These are phyloP conservation scores for Alisma plantagoaquatica DNA, from an alignment of 106 monocot species.

Conservation along the genomic window DNA sequence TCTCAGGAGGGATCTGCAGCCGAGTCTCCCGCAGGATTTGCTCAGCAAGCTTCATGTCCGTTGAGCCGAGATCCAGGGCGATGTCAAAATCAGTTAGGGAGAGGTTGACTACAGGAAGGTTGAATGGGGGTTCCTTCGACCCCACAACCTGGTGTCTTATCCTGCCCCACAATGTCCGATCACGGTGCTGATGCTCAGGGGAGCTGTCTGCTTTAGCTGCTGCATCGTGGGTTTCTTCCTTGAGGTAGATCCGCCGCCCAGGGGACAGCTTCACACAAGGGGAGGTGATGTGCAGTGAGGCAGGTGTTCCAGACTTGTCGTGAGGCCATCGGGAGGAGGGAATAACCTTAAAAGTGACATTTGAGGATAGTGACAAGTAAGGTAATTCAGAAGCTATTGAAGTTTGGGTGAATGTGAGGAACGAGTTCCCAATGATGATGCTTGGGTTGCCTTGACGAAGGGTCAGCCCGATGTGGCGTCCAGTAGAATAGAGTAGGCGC, in stretches of 20 bases:
- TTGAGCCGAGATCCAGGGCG: constrained; percentile 29
- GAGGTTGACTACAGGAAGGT: constrained; percentile 53
- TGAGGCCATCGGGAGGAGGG: constrained; percentile 63
- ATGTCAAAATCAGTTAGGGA: constrained; percentile 39
- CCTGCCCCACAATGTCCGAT: constrained; percentile 17
- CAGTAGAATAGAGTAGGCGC: constrained; percentile 88
- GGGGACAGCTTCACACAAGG: constrained; percentile 22
- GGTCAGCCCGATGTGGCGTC: constrained; percentile 82
- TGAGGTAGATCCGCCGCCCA: constrained; percentile 46
- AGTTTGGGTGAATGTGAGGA: constrained; percentile 39
- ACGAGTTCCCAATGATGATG: constrained; percentile 46
- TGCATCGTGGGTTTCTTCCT: constrained; percentile 12
- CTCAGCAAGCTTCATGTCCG: constrained; percentile 14
- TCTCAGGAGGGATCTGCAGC: constrained; percentile 79
- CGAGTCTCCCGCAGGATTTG: constrained; percentile 50
- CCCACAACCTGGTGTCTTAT: constrained; percentile 35
- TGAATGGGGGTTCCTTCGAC: constrained; percentile 44
- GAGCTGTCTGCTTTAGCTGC: background rate
- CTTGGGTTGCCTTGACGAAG: constrained; percentile 61
- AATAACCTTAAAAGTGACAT: constrained; percentile 70
- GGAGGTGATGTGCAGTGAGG: constrained; percentile 27
- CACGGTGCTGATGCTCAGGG: constrained; percentile 22
- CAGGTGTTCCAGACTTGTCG: constrained; percentile 62
- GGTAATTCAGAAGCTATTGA: constrained; percentile 12
- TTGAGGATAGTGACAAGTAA: constrained; percentile 29